Evolutionary conservation across 148 eudicot genomes (phyloP), one percentile per base, ranked within the genome.

Genomic region (Rheum nobile): DNA sequence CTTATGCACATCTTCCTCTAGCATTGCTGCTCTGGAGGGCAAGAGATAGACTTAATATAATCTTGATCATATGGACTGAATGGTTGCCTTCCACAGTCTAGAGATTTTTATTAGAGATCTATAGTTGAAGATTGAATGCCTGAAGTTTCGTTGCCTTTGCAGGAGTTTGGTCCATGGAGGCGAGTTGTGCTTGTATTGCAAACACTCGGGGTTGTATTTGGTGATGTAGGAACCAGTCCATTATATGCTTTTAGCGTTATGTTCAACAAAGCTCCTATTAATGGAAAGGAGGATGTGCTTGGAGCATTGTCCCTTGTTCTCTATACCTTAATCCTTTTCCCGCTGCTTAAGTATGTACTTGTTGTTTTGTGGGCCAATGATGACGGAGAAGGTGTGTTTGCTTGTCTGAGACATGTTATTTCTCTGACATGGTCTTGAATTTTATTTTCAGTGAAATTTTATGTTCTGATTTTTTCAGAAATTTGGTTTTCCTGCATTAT

Each of bases 201-300:
- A 85, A 88, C 89, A 71, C 92, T 95, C 38, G 99, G 97, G 76
- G 89, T 88, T 75, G 99, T 95, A 43, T 95, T 95, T 83, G 99
- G 99, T 72, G 98, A 95, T 85, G 97, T 92, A 77, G 99, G 97
- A 75, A 95, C 94, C 14, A 95, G 99, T 82, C 99, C 95, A 72
- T 78, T 95, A 42, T 95, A 95, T 83, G 88, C 99, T 67, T 95
- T 95, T 81, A 88, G 92, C 55, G 96, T 95, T 79, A 91, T 95
- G 97, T 95, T 95, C 79, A 86, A 85, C 83, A 95, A 90, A 83
- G 96, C 97, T 71, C 97, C 99, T 61, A 83, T 88, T 71, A 86
- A 87, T 47, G 92, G 83, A 79, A 83, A 86, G 72, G 97, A 91
- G 82, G 99, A 95, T 83, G 87, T 95, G 70, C 75, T 95, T 75